These are phyloP conservation scores for Phytophthora cryptogea DNA, from an alignment of 352 stramenopile genomes.

Conservation along the genomic window DNA sequence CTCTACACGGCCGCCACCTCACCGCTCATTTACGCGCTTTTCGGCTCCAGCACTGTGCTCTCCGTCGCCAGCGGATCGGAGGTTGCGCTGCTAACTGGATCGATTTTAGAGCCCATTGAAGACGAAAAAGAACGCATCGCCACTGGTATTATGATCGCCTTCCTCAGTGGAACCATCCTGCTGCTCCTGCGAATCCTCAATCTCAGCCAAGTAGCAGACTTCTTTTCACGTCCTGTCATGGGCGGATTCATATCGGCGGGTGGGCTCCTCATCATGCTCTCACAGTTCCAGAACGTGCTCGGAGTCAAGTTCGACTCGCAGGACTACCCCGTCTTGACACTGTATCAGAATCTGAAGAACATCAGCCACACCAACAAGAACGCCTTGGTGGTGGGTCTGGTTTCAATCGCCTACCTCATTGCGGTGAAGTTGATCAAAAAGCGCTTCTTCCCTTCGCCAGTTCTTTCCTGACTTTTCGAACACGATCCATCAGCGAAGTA, in stretches of 20 bases:
- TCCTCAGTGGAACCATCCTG: conserved; percentile 81
- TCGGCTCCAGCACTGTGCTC: conserved; percentile 77
- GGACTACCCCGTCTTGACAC: conserved; percentile 53
- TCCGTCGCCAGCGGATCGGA: conserved; percentile 72
- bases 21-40: conserved; percentile 82
- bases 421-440: conserved; percentile 42
- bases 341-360: conserved; percentile 58
- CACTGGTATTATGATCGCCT: conserved; percentile 52
- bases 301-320: conserved; percentile 58
- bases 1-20: conserved; percentile 87
- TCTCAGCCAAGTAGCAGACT: conserved; percentile 86
- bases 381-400: conserved; percentile 61
- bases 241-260: conserved; percentile 89
- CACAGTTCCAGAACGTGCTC: conserved; percentile 87
- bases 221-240: conserved; percentile 90
- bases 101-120: conserved; percentile 52
- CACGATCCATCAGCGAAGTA: conserved; percentile 9
- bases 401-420: conserved; percentile 59
- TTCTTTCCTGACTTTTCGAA: conserved; percentile 28
- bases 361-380: conserved; percentile 71
- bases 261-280: conserved; percentile 89
- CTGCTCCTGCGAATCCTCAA: conserved; percentile 76
- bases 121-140: conserved; percentile 46
- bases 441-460: conserved; percentile 32
- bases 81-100: conserved; percentile 54